Conservation (phyloP, 169 alveolate species). For the Cryptosporidium ryanae region DNA sequence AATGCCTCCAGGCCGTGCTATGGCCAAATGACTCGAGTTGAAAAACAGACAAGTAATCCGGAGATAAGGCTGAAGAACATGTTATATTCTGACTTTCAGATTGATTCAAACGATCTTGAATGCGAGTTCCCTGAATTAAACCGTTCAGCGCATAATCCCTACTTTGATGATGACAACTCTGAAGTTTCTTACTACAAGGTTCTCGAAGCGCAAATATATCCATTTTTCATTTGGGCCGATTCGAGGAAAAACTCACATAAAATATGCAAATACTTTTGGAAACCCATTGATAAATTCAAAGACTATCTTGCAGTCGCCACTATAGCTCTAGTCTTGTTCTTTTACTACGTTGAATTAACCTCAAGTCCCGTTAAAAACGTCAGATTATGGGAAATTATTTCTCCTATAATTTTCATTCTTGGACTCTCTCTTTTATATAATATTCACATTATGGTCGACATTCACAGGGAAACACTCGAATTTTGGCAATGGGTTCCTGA, state of each 20-base stretch:
- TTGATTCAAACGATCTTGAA: slow-evolving; percentile 1
- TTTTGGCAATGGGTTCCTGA: slow-evolving; percentile 74
- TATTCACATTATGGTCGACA: slow-evolving; percentile 47
- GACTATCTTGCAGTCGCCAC: slow-evolving; percentile 25
- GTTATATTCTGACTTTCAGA: not conserved
- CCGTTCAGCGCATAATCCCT: not conserved
- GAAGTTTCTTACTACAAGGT: slow-evolving; percentile 50
- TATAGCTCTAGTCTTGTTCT: not conserved
- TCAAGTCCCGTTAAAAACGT: slow-evolving; percentile 21
- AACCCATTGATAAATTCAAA: slow-evolving; percentile 55
- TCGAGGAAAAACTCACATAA: slow-evolving; percentile 43
- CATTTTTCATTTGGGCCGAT: slow-evolving; percentile 72
- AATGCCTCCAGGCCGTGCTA: too few relatives aligned
- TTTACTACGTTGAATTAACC: slow-evolving; percentile 17
- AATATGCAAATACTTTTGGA: slow-evolving; percentile 69
- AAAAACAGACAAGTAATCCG: not conserved
- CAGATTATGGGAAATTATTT: slow-evolving; percentile 27
- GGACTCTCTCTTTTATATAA: slow-evolving; percentile 5
- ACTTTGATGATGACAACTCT: not conserved
- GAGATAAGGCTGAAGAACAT: not conserved
- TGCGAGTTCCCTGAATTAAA: slow-evolving; percentile 32
- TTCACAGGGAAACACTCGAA: slow-evolving; percentile 37
- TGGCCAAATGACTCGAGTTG: too few relatives aligned
- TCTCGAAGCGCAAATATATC: slow-evolving; percentile 70
- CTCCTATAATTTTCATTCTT: slow-evolving; percentile 8